Percentiles rank a stretch among this genome's conserved stretches.
phyloP scores from a whole-genome alignment of 164 flowering plant species.

The Aristolochia contorta region DNA sequence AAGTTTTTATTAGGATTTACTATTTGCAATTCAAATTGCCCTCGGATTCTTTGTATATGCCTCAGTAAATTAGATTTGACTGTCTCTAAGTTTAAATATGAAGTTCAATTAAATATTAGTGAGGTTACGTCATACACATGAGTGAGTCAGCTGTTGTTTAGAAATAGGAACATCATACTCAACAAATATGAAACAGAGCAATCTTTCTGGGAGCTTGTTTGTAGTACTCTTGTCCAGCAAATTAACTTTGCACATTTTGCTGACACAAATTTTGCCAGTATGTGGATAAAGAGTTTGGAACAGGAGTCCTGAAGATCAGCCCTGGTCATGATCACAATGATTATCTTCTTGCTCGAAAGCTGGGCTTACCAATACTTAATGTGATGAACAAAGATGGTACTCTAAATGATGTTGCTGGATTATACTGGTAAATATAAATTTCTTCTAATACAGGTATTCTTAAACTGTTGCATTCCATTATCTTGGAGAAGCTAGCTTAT shows the following conservation, averaged over 20 bases:
- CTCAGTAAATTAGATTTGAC: no score
- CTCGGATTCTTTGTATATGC: no score
- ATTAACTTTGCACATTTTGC: not conserved
- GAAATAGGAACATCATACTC: no score
- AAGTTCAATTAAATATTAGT: no score
- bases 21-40: no score
- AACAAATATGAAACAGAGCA: no score
- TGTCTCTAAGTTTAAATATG: no score
- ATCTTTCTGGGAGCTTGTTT: no score
- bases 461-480: not conserved
- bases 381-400: slow-evolving; percentile 99
- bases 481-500: not conserved
- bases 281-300: slow-evolving; percentile 95
- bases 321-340: slow-evolving; percentile 99
- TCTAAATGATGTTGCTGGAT: slow-evolving; percentile 84
- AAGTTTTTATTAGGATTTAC: no score
- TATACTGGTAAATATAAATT: slow-evolving; percentile 42
- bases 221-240: no score
- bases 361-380: slow-evolving; percentile 93
- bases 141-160: no score
- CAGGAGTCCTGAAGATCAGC: slow-evolving; percentile 96
- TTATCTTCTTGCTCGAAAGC: slow-evolving; percentile 86
- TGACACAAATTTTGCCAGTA: slow-evolving; percentile 29
- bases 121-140: no score
- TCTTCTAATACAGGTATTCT: not conserved